phyloP scores from a whole-genome alignment of 2,329 filamentous ascomycete genomes.

The Teratosphaeria destructans region DNA sequence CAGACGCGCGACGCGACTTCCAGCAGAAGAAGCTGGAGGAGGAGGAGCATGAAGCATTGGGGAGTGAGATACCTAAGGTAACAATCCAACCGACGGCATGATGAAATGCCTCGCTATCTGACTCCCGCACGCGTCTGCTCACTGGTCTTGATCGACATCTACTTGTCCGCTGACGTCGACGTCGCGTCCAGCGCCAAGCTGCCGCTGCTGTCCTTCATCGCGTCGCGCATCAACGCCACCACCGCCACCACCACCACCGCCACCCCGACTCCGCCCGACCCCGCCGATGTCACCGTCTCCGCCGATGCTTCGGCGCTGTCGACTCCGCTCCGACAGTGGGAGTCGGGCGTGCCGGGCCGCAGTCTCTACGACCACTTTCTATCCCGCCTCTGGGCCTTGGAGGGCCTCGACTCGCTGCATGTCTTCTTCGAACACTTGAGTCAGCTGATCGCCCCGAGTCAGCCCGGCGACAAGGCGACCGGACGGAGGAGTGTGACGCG shows the following conservation, averaged over 20 bases:
- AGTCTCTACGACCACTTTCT: constrained; percentile 85
- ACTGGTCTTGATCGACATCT: constrained; percentile 70
- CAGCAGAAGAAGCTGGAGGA: not conserved
- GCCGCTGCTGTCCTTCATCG: constrained; percentile 67
- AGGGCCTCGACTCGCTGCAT: constrained; percentile 71
- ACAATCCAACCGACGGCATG: not conserved
- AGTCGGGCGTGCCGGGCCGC: constrained; percentile 53
- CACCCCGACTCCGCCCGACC: constrained; percentile 4
- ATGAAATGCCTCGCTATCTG: constrained; percentile 66
- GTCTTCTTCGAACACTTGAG: constrained; percentile 48
- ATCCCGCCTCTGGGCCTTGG: constrained; percentile 69
- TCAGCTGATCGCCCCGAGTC: constrained; percentile 20
- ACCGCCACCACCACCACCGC: no score
- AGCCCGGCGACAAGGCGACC: not conserved
- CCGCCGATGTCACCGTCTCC: constrained; percentile 5
- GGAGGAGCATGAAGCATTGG: no score
- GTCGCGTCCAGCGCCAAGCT: constrained; percentile 35
- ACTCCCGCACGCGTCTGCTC: constrained; percentile 83
- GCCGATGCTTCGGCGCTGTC: constrained; percentile 22
- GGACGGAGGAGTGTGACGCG: constrained; percentile 40
- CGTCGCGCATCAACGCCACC: constrained; percentile 47
- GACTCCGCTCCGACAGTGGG: constrained; percentile 8
- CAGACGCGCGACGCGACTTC: not conserved
- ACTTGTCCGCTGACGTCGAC: constrained; percentile 32
- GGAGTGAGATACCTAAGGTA: no score